Base-by-base conservation (phyloP, 2,329 filamentous ascomycete genomes). In the Aureobasidium subglaciale region DNA sequence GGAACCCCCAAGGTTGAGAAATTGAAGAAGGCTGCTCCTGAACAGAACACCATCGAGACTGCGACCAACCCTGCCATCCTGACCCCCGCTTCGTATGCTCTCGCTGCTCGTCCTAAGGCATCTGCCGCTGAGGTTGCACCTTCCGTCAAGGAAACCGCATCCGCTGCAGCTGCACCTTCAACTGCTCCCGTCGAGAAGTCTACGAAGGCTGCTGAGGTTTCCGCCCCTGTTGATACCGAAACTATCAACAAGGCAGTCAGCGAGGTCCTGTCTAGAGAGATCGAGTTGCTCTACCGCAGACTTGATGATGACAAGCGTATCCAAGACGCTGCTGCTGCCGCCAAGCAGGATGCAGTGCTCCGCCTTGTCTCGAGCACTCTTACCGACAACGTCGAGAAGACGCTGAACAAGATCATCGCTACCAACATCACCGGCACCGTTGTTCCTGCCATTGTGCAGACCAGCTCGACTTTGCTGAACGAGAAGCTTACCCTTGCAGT, bases 351-450 rank as follows among this genome's bases (percentile, higher is more conserved):
- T 62, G 82, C 84, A 37, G 77, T 88, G 18, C 76, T 89, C 40
- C 82, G 83, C 25, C 71, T 88, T 53, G 81, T 88, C 4, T 87
- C 85, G 1, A 81, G 76, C 59, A 87, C 85, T 2, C 70, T 89
- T 41, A 82, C 82, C 10, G 83, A 86, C 58, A 88, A 88, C 56
- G 81, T 88, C 22, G 85, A 89, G 69, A 85, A 87, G 64, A 88
- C 88, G 20, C 78, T 96, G 34, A 78, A 84, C 59, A 84, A 83
- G 59, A 88, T 95, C 62, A 85, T 96, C 49, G 81, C 83, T 43
- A 79, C 84, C 45, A 87, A 87, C 68, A 88, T 96, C 61, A 81
- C 88, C 59, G 79, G 84, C 55, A 79, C 84, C 13, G 82, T 96
- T 41, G 76, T 96, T 52, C 92, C 93, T 10, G 78, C 84, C 29